Base-by-base conservation (phyloP, 176 grass and related monocot species). In the Luzula sylvatica region DNA sequence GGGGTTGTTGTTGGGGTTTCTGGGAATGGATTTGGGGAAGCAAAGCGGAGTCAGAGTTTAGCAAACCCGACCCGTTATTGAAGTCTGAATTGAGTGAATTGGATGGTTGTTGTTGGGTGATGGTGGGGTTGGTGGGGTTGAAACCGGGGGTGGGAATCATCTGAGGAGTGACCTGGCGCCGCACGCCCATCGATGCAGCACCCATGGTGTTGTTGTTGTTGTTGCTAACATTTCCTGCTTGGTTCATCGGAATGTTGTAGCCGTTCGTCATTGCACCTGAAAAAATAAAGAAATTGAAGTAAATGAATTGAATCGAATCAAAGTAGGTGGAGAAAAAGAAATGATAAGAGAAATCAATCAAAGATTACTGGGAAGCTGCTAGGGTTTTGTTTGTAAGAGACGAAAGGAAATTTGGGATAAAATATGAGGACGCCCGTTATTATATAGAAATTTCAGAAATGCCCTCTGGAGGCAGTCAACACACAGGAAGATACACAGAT, bases 71-170 rank as follows among this genome's bases (percentile, higher is more conserved):
- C 56, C 82, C 93, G 75, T 87, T 98, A 65, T 78, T 71, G 73
- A 73, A 87, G 42, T 87, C 86, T 52, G 86, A 65, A 61, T 83
- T 90, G 13, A 53, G 47, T 57, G 85, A 66, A 9, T 35, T 9
- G 30, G 9, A 35, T 35, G 67, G 70, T 47, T 75, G 83, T 67
- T 86, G 78, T 79, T 43, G 27, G 44, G 19, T 18, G 44, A 43
- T 35, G 15, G 60, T 50, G 26, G 21, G 46, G 14, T 26, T 50
- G 15, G 60, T 29, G 16, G 60, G 74, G 71, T 67, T 83, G 57
- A 92, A 92, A 69, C 93, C 93, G 29, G 93, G 78, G 42, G 93
- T 98, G 39, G 78, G 93, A 27, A 98, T 92, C 81, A 92, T 92
- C 68, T 95, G 88, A 53, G 60, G 60, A 1, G 68, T 77, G 26